Evolutionary conservation across 768 basidiomycete genomes (phyloP), one percentile per base, ranked within the genome.

Genomic region (Cystobasidium onofrii): DNA sequence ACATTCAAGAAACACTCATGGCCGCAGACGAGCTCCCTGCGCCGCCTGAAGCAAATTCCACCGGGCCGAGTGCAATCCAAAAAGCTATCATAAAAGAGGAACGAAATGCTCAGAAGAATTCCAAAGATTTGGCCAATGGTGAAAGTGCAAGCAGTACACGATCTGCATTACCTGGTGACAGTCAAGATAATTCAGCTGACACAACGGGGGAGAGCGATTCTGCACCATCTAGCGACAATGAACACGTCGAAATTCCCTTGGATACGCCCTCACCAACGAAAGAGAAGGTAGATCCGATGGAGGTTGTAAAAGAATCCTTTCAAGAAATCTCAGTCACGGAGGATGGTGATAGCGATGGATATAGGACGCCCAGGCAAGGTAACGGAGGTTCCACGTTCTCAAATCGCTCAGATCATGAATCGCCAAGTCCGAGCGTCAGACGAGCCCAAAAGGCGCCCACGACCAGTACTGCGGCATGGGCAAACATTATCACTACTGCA

Each of bases 1-100:
- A 75, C 74, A 73, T 79, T 64, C 13, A 75, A 29, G 76, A 79
- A 0, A 76, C 73, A 9, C 57, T 79, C 33, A 69, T 79, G 70
- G 70, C 77, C 6, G 77, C 78, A 0, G 39, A 75, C 1, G 34
- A 66, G 0, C 41, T 50, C 18, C 78, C 78, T 1, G 4, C 57
- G 3, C 18, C 64, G 27, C 73, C 75, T 15, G 41, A 34, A n/a
- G 39, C 23, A 1, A 31, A 23, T 20, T 9, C 39, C 18, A 31
- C 27, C 64, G 64, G 18, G 18, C 74, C 50, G 1, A 44, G 69
- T 2, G 57, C 52, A 13, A 29, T 67, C 20, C 7, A 12, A 15
- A 3, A 29, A 15, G 65, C 43, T 12, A 50, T 43, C 25, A 67
- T 50, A 43, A 44, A 67, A 27, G 41, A 46, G 25, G 44, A 67